These are phyloP conservation scores for Inga oerstediana DNA, from an alignment of 306 rosid species.

Conservation along the genomic window DNA sequence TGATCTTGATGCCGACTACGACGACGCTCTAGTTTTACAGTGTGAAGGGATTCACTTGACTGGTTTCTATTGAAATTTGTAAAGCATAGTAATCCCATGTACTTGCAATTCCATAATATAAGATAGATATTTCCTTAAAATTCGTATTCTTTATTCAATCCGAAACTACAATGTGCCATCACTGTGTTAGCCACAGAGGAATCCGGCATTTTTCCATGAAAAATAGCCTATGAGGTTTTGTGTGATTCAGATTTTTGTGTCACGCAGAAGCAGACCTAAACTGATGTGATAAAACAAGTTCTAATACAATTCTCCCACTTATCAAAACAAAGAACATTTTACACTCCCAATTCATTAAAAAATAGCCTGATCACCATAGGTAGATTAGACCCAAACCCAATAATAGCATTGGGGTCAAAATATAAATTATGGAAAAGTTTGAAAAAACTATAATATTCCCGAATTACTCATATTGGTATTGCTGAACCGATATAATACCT, in stretches of 20 bases:
- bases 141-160: constrained; percentile 4
- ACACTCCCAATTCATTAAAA: no score
- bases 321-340: no score
- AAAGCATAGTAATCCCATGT: constrained; percentile 36
- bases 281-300: no score
- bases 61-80: constrained; percentile 38
- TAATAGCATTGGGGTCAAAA: no score
- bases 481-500: no score
- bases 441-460: no score
- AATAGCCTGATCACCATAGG: no score
- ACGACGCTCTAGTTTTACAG: constrained; percentile 3
- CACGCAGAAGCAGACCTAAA: neutral
- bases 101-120: constrained; percentile 43
- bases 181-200: neutral
- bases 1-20: constrained; percentile 28
- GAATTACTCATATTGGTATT: no score
- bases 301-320: no score
- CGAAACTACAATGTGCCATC: neutral
- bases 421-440: no score
- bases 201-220: neutral
- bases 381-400: no score
- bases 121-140: constrained; percentile 34
- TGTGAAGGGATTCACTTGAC: constrained; percentile 34
- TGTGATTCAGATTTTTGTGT: neutral
- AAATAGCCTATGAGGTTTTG: neutral